A percentile compares a stretch with the other conserved stretches of the same genome.
Conservation (phyloP, 441 rosid genomes). For the Corymbia citriodora region DNA sequence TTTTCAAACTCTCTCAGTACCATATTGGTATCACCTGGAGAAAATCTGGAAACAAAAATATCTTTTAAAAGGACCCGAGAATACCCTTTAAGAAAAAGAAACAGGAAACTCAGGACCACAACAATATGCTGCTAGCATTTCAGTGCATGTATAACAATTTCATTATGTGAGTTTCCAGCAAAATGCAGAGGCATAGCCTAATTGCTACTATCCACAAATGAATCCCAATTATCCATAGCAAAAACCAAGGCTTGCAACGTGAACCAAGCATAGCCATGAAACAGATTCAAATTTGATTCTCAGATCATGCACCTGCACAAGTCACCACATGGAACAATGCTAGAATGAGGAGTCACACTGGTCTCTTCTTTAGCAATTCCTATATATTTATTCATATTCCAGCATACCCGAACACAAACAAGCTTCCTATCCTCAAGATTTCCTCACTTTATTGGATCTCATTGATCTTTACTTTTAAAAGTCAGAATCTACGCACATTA, state of each 20-base stretch:
- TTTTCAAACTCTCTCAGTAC: slow-evolving; percentile 92
- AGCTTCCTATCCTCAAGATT: neutral
- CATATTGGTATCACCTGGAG: slow-evolving; percentile 84
- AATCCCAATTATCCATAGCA: neutral
- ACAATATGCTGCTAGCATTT: neutral
- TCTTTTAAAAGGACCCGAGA: neutral
- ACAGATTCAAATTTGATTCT: neutral
- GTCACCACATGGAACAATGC: neutral
- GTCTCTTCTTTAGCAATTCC: neutral
- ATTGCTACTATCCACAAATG: neutral
- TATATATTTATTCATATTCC: neutral
- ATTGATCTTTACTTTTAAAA: neutral
- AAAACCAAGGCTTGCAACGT: neutral
- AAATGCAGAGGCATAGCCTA: neutral
- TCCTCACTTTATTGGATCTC: neutral
- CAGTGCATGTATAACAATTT: neutral
- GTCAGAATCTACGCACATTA: neutral
- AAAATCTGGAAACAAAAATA: slow-evolving; percentile 46
- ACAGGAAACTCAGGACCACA: neutral
- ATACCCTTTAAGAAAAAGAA: neutral
- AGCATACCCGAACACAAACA: neutral
- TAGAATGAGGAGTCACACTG: neutral
- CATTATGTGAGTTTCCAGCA: neutral
- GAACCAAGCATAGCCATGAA: neutral
- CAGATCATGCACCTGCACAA: neutral